These are phyloP conservation scores for Heracleum sosnowskyi DNA, from an alignment of 129 eudicot species.

Conservation along the genomic window DNA sequence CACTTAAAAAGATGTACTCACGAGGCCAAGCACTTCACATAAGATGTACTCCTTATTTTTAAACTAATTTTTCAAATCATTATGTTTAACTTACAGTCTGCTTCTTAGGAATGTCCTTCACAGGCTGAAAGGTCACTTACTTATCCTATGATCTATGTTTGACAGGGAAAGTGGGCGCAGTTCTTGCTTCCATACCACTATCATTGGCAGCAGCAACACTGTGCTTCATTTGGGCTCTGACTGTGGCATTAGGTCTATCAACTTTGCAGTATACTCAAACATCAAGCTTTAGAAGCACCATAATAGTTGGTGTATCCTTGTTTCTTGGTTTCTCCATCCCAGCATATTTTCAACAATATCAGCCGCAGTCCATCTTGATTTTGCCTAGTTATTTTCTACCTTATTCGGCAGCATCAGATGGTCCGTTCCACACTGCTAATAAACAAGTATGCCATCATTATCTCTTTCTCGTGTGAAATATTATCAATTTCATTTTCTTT, in stretches of 20 bases:
- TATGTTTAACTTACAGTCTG: neutral
- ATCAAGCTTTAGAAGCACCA: constrained; percentile 61
- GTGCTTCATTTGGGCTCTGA: constrained; percentile 82
- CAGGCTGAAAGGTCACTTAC: neutral
- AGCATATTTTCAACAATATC: constrained; percentile 81
- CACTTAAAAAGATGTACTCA: neutral
- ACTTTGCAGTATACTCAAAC: constrained; percentile 60
- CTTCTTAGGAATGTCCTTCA: neutral
- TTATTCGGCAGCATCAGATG: constrained; percentile 85
- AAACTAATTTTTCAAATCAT: too few relatives aligned
- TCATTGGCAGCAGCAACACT: constrained; percentile 84
- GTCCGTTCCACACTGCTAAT: constrained; percentile 41
- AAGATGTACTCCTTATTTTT: too few relatives aligned
- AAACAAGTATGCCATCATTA: constrained; percentile 28
- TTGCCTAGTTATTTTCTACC: constrained; percentile 79
- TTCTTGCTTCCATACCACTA: constrained; percentile 98
- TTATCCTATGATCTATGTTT: constrained; percentile 1
- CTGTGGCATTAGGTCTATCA: constrained; percentile 69
- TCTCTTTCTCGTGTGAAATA: neutral
- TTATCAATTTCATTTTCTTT: neutral
- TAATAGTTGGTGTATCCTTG: constrained; percentile 77
- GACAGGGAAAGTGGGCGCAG: constrained; percentile 88
- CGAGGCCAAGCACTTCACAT: too few relatives aligned
- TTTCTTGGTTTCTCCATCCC: constrained; percentile 87
- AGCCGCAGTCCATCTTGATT: constrained; percentile 52